Percentiles rank a stretch among this genome's conserved stretches.
Conservation (phyloP, 2,329 filamentous ascomycete genomes). For the Neonectria punicea region DNA sequence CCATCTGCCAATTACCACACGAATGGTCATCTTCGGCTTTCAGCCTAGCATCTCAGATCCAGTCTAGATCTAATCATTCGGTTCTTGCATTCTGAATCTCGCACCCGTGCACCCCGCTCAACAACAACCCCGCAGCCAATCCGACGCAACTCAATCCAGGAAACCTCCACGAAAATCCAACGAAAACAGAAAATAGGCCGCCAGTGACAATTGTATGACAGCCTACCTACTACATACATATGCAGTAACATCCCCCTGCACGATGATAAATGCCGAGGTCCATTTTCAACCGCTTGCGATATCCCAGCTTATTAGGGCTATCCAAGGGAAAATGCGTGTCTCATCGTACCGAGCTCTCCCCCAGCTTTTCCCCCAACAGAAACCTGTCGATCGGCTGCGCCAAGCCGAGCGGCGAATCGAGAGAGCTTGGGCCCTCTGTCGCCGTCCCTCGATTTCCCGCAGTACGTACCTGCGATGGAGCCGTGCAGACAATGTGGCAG, state of each 20-base stretch:
- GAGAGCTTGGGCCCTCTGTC: conserved; percentile 13
- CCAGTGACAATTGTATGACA: not conserved
- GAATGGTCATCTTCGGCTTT: not conserved
- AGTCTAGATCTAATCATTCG: conserved; percentile 5
- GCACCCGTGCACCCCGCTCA: conserved; percentile 3
- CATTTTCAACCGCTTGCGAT: conserved; percentile 16
- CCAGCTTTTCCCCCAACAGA: conserved; percentile 44
- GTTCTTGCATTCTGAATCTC: conserved; percentile 1
- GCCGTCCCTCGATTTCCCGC: conserved; percentile 9
- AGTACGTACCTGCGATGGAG: not conserved
- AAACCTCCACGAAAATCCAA: not conserved
- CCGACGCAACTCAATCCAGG: not conserved
- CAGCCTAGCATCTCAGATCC: not conserved
- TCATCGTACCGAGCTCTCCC: conserved; percentile 24
- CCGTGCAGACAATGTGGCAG: not conserved
- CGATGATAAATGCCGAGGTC: conserved; percentile 13
- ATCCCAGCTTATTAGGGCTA: not conserved
- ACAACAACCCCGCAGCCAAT: conserved; percentile 12
- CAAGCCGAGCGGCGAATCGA: conserved; percentile 33
- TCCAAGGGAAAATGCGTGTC: not conserved
- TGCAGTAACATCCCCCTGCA: no score
- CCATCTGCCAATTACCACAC: not conserved
- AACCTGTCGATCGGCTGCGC: conserved; percentile 39
- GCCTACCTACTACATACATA: no score
- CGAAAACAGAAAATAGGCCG: not conserved